Percentiles rank a stretch among this genome's conserved stretches.
These are phyloP conservation scores for Colletotrichum cuscutae DNA, from an alignment of 2,329 filamentous ascomycete species.

Conservation along the genomic window DNA sequence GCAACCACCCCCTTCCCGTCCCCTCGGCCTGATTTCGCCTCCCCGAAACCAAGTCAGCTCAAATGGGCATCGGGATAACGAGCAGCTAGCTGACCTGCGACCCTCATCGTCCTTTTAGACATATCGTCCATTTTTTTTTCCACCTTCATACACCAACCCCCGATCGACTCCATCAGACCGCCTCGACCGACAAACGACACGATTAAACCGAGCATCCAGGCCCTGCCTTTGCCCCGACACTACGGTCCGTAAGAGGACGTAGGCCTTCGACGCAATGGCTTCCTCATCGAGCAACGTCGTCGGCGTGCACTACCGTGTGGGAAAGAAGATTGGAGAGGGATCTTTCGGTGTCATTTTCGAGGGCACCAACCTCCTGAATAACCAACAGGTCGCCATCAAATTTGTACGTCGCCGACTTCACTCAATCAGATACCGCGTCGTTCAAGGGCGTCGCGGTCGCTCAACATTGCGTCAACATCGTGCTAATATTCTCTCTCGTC, in stretches of 20 bases:
- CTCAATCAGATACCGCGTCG: conserved; percentile 4
- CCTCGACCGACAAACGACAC: conserved; percentile 17
- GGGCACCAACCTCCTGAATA: conserved; percentile 97
- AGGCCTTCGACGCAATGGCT: conserved; percentile 67
- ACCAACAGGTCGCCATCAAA: conserved; percentile 99
- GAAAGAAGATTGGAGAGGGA: conserved; percentile 99
- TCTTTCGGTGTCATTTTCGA: conserved; percentile 99
- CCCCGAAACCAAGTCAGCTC: conserved; percentile 24
- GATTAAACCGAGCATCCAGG: conserved; percentile 17
- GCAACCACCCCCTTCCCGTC: conserved; percentile 25
- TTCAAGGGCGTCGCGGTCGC: not conserved
- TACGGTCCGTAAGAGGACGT: conserved; percentile 39
- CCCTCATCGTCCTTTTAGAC: conserved; percentile 12
- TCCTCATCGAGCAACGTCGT: conserved; percentile 96
- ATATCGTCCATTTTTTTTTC: conserved; percentile 16
- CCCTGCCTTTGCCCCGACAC: conserved; percentile 16
- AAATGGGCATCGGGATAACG: conserved; percentile 32
- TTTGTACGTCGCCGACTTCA: conserved; percentile 73
- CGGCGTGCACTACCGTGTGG: conserved; percentile 97
- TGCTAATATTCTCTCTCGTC: conserved; percentile 24
- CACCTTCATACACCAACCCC: not conserved
- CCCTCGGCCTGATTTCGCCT: conserved; percentile 30
- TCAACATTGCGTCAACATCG: not conserved
- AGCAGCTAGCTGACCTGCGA: conserved; percentile 31
- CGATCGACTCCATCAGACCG: not conserved